Percentiles rank a stretch among this genome's conserved stretches.
Conservation (phyloP, 1,139 yeast species). For the Geotrichum histeridarum region DNA sequence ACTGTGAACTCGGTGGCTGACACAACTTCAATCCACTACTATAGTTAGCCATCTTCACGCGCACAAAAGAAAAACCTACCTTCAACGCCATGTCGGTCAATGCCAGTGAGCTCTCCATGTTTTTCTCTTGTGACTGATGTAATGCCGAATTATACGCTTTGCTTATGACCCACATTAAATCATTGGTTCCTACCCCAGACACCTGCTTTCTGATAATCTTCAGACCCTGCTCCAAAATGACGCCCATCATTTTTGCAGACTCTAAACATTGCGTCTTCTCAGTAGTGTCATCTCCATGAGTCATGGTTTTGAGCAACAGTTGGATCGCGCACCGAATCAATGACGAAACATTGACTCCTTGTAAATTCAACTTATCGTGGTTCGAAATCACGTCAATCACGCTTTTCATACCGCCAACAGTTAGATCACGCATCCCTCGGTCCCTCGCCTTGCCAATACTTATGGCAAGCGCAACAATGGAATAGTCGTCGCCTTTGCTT, state of each 20-base stretch:
- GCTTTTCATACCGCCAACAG: constrained; percentile 15
- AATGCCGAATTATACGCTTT: constrained; percentile 19
- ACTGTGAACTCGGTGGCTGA: constrained; percentile 1
- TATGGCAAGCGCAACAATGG: constrained; percentile 15
- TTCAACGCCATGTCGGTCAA: constrained; percentile 11
- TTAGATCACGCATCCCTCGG: constrained; percentile 9
- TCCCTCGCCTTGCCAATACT: constrained; percentile 19
- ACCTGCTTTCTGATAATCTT: constrained; percentile 3
- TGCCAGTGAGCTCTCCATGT: constrained; percentile 7
- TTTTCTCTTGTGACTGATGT: constrained; percentile 15
- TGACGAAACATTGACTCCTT: constrained; percentile 18
- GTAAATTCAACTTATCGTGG: neutral
- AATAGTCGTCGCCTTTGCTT: constrained; percentile 8
- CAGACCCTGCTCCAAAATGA: constrained; percentile 12
- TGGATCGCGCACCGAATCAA: constrained; percentile 18
- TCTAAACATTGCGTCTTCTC: constrained; percentile 4
- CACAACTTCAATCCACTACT: constrained; percentile 14
- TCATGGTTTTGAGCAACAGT: constrained; percentile 15
- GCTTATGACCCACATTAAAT: constrained; percentile 19
- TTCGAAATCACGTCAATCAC: constrained; percentile 16
- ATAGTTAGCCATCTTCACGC: neutral
- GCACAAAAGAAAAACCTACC: neutral
- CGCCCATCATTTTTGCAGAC: constrained; percentile 2
- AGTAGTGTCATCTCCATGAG: constrained; percentile 3
- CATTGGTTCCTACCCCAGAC: constrained; percentile 2